Evolutionary conservation across 495 filamentous ascomycete species (phyloP).

Genomic region (Barbatosphaeria neglecta): DNA sequence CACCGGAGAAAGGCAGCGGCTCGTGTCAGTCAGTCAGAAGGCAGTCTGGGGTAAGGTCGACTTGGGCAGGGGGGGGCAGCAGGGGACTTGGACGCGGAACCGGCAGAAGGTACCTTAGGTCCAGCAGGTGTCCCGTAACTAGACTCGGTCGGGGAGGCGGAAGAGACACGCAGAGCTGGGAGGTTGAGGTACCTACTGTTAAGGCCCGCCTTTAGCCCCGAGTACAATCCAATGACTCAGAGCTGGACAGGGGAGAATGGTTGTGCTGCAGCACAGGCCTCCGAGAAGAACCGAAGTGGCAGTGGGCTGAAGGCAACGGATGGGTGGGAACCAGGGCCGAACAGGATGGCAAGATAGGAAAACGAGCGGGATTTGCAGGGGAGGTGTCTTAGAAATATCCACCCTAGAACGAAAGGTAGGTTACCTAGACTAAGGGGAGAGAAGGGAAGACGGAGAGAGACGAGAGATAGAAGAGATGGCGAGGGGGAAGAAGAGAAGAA

Average conservation of each 20-base stretch:
- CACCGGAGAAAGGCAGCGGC: not conserved
- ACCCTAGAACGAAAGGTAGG: too few relatives aligned
- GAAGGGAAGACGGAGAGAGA: not conserved
- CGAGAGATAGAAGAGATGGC: not conserved
- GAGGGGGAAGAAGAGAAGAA: conserved; percentile 3
- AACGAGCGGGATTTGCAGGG: not conserved
- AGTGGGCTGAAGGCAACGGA: not conserved
- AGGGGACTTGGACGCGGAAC: not conserved
- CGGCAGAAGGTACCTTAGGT: not conserved
- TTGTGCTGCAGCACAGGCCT: too few relatives aligned
- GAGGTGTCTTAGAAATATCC: too few relatives aligned
- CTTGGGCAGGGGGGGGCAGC: too few relatives aligned
- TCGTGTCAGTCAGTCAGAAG: not conserved
- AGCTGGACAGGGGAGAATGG: conserved; percentile 6
- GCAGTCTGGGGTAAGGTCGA: not conserved
- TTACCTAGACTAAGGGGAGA: too few relatives aligned
- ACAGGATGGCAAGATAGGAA: not conserved
- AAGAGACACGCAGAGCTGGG: not conserved
- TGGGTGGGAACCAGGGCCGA: not conserved
- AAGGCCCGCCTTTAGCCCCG: conserved; percentile 7
- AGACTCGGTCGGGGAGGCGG: not conserved
- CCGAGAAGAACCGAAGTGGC: not conserved
- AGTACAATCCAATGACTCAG: conserved; percentile 29
- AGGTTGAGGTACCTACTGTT: not conserved
- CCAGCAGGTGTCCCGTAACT: not conserved